Evolutionary conservation across 1,139 yeast genomes (phyloP).

Genomic region (Yarrowia galli): DNA sequence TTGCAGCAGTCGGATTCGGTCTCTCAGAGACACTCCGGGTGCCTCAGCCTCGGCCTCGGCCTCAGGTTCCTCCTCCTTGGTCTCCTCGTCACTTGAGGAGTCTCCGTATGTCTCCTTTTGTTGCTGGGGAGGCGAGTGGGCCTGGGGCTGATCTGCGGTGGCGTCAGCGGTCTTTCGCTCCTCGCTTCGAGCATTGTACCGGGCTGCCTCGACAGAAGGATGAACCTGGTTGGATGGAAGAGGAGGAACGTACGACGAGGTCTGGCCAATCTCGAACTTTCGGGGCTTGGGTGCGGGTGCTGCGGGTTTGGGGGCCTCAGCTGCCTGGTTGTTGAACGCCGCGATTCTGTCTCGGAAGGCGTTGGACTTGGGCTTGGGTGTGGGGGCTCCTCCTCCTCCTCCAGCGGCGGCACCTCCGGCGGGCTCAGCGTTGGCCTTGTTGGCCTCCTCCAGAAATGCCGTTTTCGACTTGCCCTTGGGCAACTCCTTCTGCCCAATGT

Average conservation of each 20-base stretch:
- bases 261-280: conserved; percentile 40
- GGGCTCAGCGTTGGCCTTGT: conserved; percentile 33
- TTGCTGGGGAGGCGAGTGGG: conserved; percentile 40
- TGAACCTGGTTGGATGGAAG: conserved; percentile 40
- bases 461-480: conserved; percentile 35
- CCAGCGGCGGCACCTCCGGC: too few species aligned
- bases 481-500: conserved; percentile 4
- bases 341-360: conserved; percentile 56
- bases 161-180: conserved; percentile 39
- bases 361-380: conserved; percentile 36
- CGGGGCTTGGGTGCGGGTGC: conserved; percentile 51
- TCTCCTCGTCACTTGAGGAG: conserved; percentile 29
- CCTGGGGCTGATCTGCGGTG: conserved; percentile 20
- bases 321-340: conserved; percentile 52
- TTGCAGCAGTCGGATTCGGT: conserved; percentile 83
- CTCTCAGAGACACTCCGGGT: conserved; percentile 84
- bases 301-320: conserved; percentile 48
- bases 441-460: conserved; percentile 36
- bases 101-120: conserved; percentile 42
- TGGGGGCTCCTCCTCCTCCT: conserved; percentile 27
- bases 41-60: conserved; percentile 57
- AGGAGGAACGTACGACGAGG: conserved; percentile 32
- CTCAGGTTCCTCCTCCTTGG: conserved; percentile 41
- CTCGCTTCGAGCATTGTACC: conserved; percentile 40
- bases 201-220: conserved; percentile 40